Base-by-base conservation (phyloP, 352 stramenopile species). In the Pythium vanterpoolii region DNA sequence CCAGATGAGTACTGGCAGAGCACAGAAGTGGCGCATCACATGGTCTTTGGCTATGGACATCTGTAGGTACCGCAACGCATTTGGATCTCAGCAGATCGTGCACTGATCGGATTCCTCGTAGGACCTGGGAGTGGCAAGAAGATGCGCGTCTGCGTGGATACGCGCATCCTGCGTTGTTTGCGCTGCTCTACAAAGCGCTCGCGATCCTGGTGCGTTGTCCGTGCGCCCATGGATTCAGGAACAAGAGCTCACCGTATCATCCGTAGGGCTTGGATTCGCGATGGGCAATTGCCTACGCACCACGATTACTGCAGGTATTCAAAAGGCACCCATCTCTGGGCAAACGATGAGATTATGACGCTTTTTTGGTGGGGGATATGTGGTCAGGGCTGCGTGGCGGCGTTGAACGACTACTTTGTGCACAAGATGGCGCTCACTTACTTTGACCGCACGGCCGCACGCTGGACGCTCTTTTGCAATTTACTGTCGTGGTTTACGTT, bases 1-100 rank as follows among this genome's bases (percentile, higher is more conserved):
- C 82, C 87, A 19, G 87, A 96, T 58, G 87, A 96, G 69, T 96
- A 89, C 70, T 96, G 87, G 87, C 87, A 96, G 64, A 89, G 86
- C 56, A 86, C 83, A 2, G 87, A 96, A 66, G 84, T 96, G 31
- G 87, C 87, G 46, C 86, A 96, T 46, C 80, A 71, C 43, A 65
- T 95, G 44, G 87, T 89, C n/a, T 96, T 95, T 64, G 83, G 79
- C 54, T 92, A 95, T 47, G 84, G 87, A 42, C 73, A 95, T 33
- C 46, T 94, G 85, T 95, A 56, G 43, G 84, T 67, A 16, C n/a
- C 31, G 26, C 5, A 21, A 26, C 45, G 5, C 26, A 13, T 5
- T 16, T 13, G 19, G 1, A 19, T 5, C 44, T 33, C 19, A 45
- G 7, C 0, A 26, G 3, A 14, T 16, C 13, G 5, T 21, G 47